phyloP scores from a whole-genome alignment of 257 asterid genomes.

The Phtheirospermum japonicum region DNA sequence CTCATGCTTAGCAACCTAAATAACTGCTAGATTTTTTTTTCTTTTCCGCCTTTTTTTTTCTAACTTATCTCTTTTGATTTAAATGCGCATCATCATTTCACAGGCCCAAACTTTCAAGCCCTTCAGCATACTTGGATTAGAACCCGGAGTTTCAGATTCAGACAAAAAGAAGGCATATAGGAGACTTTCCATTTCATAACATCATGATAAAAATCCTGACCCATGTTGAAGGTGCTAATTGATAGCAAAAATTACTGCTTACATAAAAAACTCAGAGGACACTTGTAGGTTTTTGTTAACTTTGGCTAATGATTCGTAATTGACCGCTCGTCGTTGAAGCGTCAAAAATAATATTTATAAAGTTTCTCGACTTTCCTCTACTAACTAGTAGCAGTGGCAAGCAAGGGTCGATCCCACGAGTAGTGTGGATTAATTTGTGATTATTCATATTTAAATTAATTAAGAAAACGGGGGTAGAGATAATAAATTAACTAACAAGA shows the following conservation, averaged over 20 bases:
- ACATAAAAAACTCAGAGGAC: slow-evolving; percentile 21
- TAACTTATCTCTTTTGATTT: slow-evolving; percentile 24
- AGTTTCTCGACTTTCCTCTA: too few relatives aligned
- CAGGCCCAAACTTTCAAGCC: slow-evolving; percentile 91
- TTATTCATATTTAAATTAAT: too few relatives aligned
- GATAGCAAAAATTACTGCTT: slow-evolving; percentile 26
- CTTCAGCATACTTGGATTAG: slow-evolving; percentile 92
- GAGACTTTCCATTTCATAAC: slow-evolving; percentile 91
- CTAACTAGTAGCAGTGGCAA: too few relatives aligned
- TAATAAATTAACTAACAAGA: too few relatives aligned
- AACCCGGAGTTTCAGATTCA: slow-evolving; percentile 83
- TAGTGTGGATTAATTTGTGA: too few relatives aligned
- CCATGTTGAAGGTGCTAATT: slow-evolving; percentile 86
- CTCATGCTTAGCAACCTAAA: slow-evolving; percentile 17
- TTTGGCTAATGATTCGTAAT: too few relatives aligned
- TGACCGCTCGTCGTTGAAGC: too few relatives aligned
- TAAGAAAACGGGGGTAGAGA: too few relatives aligned
- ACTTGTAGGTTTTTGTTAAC: slow-evolving; percentile 13
- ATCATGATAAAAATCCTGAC: slow-evolving; percentile 99
- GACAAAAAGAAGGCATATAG: slow-evolving; percentile 98
- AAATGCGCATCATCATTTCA: slow-evolving; percentile 9
- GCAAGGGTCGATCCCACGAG: too few relatives aligned
- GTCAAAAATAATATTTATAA: too few relatives aligned
- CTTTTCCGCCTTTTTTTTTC: slow-evolving; percentile 12
- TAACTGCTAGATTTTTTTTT: too few relatives aligned